Base-by-base conservation (phyloP, 2,329 filamentous ascomycete genomes). In the Didymella sp. region DNA sequence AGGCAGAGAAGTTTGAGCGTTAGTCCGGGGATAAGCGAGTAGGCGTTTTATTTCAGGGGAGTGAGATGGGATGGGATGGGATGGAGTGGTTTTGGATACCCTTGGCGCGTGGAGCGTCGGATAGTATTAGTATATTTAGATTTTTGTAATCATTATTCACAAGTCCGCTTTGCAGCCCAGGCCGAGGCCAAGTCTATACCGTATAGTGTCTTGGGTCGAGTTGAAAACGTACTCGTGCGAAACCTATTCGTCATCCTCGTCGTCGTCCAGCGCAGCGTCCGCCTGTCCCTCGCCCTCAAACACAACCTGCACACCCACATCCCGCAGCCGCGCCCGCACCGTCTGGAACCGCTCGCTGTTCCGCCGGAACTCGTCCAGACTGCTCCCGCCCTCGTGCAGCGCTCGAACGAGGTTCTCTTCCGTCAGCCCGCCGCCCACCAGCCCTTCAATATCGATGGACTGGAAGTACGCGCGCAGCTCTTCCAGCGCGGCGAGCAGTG, bases 381-480 rank as follows among this genome's bases (percentile, higher is more conserved):
- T 66, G 11, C 63, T 68, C 3, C 68, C 68, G 19, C 61, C 63
- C 13, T 61, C 56, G n/a, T 62, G 58, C 21, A 74, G 44, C 21
- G 63, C 62, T 0, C 50, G 51, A 11, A 64, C 47, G 8, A 75
- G 47, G 13, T 63, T 61, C 12, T 67, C 59, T 9, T 64, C 55
- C 1, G 67, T 67, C 21, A 69, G 25, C 0, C 62, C 64, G 7
- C 43, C 64, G 11, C 59, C 52, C 7, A 66, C 56, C 2, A 67
- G 51, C 4, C 59, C 60, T 9, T 65, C 61, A 12, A 71, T 64
- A 15, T 71, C 63, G 30, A 73, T 60, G 13, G 59, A 53, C 27
- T 67, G 55, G 41, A 73, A 75, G 38, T 75, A 75, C 22, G 50
- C 46, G n/a, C 68, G 62, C 30, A 71, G 54, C 9, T 58, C 35